Conservation (phyloP, 2,329 filamentous ascomycete genomes). For the Furcasterigmium sp. region DNA sequence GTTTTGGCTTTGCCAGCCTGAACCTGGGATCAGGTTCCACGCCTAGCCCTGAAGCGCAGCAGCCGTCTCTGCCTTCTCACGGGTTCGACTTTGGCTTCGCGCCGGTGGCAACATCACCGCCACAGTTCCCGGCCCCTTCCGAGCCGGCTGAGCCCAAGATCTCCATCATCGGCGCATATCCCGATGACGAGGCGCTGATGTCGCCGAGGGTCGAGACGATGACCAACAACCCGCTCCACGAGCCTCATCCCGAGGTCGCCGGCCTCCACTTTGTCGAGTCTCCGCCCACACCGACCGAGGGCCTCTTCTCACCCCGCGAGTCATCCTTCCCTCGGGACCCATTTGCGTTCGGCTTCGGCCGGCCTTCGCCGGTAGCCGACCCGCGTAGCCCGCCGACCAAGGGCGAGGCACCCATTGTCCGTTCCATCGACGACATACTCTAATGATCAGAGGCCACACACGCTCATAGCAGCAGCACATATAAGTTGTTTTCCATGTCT, state of each 20-base stretch:
- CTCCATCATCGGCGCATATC: slow-evolving; percentile 24
- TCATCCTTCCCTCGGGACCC: slow-evolving; percentile 50
- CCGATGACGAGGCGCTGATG: slow-evolving; percentile 53
- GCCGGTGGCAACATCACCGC: slow-evolving; percentile 6
- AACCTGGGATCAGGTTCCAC: slow-evolving; percentile 14
- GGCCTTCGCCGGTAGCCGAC: slow-evolving; percentile 50
- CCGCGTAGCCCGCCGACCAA: slow-evolving; percentile 71
- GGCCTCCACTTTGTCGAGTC: slow-evolving; percentile 49
- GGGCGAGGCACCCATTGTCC: slow-evolving; percentile 68
- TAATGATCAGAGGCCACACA: too few species aligned
- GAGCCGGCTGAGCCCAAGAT: slow-evolving; percentile 27
- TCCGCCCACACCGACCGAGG: slow-evolving; percentile 45
- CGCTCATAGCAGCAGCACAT: background rate
- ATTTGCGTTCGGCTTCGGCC: slow-evolving; percentile 41
- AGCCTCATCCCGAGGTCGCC: slow-evolving; percentile 32
- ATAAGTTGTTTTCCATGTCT: slow-evolving; percentile 4
- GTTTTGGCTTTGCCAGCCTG: slow-evolving; percentile 37
- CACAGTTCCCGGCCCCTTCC: slow-evolving; percentile 2
- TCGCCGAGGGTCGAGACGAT: slow-evolving; percentile 70
- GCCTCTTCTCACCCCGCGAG: slow-evolving; percentile 48
- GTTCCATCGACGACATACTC: slow-evolving; percentile 74
- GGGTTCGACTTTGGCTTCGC: background rate
- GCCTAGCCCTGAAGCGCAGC: background rate
- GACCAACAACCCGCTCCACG: slow-evolving; percentile 61
- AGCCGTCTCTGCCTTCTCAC: background rate